Evolutionary conservation across 2,329 filamentous ascomycete genomes (phyloP).

Genomic region (Colletotrichum eleusines): DNA sequence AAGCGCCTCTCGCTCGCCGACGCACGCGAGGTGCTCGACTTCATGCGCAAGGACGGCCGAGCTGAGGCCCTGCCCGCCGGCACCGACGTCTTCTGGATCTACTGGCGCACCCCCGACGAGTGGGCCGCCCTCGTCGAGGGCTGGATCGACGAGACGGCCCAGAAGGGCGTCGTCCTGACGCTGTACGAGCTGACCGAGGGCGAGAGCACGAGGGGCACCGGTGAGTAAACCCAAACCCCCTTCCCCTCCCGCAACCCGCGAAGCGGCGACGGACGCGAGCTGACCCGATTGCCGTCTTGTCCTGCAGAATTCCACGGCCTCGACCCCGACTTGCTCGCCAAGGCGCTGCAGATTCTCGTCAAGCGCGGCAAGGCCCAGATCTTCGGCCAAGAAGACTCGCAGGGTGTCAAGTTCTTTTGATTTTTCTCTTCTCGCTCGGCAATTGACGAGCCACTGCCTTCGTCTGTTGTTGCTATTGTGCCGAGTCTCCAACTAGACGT

Average conservation of each 20-base stretch:
- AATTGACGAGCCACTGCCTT: background rate
- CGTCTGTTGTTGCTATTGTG: background rate
- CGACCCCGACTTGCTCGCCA: constrained; percentile 83
- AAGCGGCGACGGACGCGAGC: constrained; percentile 40
- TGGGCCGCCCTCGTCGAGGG: constrained; percentile 84
- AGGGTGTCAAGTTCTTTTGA: constrained; percentile 98
- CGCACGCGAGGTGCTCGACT: constrained; percentile 69
- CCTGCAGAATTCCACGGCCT: constrained; percentile 86
- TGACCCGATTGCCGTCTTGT: background rate
- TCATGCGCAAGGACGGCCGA: constrained; percentile 69
- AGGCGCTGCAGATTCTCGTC: constrained; percentile 82
- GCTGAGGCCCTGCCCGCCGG: constrained; percentile 72
- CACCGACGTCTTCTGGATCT: constrained; percentile 76
- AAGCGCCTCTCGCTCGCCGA: constrained; percentile 64
- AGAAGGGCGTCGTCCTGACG: constrained; percentile 90
- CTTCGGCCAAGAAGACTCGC: constrained; percentile 88
- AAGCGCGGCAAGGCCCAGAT: constrained; percentile 94
- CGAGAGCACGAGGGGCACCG: constrained; percentile 79
- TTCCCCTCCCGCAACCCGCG: background rate
- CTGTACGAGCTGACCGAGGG: constrained; percentile 92
- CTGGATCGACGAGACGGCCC: constrained; percentile 89
- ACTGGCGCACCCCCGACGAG: constrained; percentile 89
- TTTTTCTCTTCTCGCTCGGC: background rate
- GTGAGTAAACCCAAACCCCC: constrained; percentile 56
- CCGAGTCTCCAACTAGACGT: constrained; percentile 18